Percentiles rank a stretch among this genome's conserved stretches.
phyloP scores from a whole-genome alignment of 495 filamentous ascomycete species.

The Chaetomidium leptoderma region DNA sequence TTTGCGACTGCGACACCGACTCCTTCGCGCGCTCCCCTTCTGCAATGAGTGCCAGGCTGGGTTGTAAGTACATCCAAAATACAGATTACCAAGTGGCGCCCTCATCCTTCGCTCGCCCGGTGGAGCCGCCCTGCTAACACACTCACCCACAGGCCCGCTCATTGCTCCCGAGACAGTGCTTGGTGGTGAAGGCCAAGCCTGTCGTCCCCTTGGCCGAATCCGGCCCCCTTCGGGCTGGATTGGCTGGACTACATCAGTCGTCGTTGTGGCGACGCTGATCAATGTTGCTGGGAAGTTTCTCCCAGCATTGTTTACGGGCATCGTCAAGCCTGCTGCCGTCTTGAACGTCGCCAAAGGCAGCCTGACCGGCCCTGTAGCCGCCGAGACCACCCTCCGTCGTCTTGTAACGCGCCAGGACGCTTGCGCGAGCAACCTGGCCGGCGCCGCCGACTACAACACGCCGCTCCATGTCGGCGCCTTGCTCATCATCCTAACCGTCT shows the following conservation, averaged over 20 bases:
- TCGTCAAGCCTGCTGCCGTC: slow-evolving; percentile 3
- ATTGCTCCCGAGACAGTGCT: slow-evolving; percentile 23
- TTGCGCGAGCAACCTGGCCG: slow-evolving; percentile 17
- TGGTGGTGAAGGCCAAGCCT: slow-evolving; percentile 36
- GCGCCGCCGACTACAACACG: slow-evolving; percentile 56
- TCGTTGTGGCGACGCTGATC: slow-evolving; percentile 24
- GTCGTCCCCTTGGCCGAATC: slow-evolving; percentile 14
- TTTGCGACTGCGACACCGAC: neutral
- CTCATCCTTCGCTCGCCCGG: neutral
- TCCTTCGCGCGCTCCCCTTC: neutral
- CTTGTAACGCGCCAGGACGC: slow-evolving; percentile 19
- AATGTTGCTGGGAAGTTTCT: slow-evolving; percentile 15
- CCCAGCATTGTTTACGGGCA: slow-evolving; percentile 6
- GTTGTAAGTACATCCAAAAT: neutral
- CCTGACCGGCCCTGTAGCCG: neutral
- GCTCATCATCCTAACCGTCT: slow-evolving; percentile 65
- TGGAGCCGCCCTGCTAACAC: slow-evolving; percentile 10
- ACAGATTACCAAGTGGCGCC: neutral
- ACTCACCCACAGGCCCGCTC: slow-evolving; percentile 19
- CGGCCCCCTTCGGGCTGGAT: slow-evolving; percentile 28
- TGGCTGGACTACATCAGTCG: slow-evolving; percentile 30
- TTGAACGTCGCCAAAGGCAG: slow-evolving; percentile 1
- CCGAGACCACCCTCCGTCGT: slow-evolving; percentile 1
- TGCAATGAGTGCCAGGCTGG: slow-evolving; percentile 19
- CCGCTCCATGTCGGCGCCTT: slow-evolving; percentile 69